Evolutionary conservation across 2,329 filamentous ascomycete genomes (phyloP), one percentile per base, ranked within the genome.

Genomic region (Ophiosphaerella korrae): DNA sequence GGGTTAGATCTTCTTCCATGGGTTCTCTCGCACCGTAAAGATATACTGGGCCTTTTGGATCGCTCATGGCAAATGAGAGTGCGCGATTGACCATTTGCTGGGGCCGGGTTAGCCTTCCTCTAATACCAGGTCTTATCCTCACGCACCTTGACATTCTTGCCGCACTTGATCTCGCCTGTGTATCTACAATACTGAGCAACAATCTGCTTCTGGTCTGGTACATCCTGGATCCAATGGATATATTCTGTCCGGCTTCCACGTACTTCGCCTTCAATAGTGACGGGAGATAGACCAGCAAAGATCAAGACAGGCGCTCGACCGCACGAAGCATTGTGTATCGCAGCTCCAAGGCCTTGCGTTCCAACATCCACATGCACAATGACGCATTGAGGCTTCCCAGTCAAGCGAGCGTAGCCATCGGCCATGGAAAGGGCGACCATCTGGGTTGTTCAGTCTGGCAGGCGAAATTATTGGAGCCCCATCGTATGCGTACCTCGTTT

Each of bases 361-460:
- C 89, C 89, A 14, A 92, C 89, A 61, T 93, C 89, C 50, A 92
- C 89, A 64, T 92, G 89, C 2, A 92, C 83, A 55, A 92, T 88
- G 11, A 92, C 89, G 52, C 84, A 87, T 73, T 92, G 89, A 0
- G 88, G 87, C 60, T 88, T 84, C 45, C 84, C 84, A 5, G 86
- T 90, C 33, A 89, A 73, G 53, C 72, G 68, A 33, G 89, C 88
- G 66, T 89, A 92, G 44, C 89, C 89, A 70, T 93, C 89, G 12
- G 89, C 89, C 87, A 91, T 90, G 51, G 88, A 92, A 63, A 93
- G 82, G 23, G 89, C 89, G 6, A 92, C 89, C 88, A 92, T 92
- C 85, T 90, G 58, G 16, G 31, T 45, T 14, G 26, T 50, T 62
- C 23, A 60, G 54, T 23, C 33, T 21, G 4, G 34, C 3, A 16